Base-by-base conservation (phyloP, 148 eudicot genomes). In the Vaccinium vitisidaea region DNA sequence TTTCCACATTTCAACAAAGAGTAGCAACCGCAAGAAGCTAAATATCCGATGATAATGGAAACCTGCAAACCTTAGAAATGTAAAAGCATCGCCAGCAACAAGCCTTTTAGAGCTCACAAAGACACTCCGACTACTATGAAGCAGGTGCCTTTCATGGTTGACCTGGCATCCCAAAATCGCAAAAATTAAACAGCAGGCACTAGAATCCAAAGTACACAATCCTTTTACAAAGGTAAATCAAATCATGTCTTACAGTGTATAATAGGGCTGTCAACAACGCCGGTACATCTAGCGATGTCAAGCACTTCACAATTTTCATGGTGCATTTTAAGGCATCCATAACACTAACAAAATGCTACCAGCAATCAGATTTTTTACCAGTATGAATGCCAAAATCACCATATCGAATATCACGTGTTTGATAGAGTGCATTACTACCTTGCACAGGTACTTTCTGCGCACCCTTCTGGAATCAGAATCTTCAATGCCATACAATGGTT, bases 41-140 rank as follows among this genome's bases (percentile, higher is more conserved):
- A 19, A 77, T 36, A 32, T 10, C 6, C 36, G 2, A n/a, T 39
- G 12, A 80, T 6, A 9, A 71, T 8, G 46, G 23, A 74, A 55
- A 80, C 92, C 91, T 61, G 53, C 86, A 81, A 86, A 97, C 99
- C 99, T 97, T 76, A 97, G 91, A 87, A 97, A 97, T 89, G 95
- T 97, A 59, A 97, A 97, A 36, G 98, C 98, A 90, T 97, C 99
- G 5, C 99, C 98, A 86, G 99, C 99, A 56, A 97, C 98, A 82
- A 97, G 98, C 84, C 94, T 95, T 86, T 97, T 97, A 11, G 99
- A 92, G 90, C 99, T 97, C 88, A 97, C 99, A 93, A 97, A 97
- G 83, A 97, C 99, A 85, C 99, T 97, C 99, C 99, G 95, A n/a
- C 99, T 98, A 88, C 98, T 97, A 80, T 95, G 98, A 80, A 97